Conservation (phyloP, 169 alveolate species). For the Plasmodium vivax region DNA sequence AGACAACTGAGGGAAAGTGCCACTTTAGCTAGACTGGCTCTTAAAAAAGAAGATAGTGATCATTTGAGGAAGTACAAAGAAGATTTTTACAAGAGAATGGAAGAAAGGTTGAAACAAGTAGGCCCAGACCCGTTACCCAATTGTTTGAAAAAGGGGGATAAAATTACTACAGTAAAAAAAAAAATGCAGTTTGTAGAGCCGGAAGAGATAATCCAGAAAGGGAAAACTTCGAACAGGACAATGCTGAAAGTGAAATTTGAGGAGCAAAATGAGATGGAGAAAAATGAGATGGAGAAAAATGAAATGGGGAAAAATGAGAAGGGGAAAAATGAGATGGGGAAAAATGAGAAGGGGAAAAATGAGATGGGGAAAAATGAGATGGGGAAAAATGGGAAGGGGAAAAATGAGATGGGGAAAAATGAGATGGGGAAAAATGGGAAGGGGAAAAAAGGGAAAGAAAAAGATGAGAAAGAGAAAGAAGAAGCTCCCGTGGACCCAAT, state of each 20-base stretch:
- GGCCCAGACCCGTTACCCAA: not conserved
- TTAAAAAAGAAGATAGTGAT: not conserved
- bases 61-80: not conserved
- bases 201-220: not conserved
- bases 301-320: no score
- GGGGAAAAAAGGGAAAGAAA: no score
- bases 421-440: no score
- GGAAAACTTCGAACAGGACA: not conserved
- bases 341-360: not conserved
- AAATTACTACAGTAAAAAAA: not conserved
- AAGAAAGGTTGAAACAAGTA: not conserved
- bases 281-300: no score
- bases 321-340: no score
- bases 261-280: no score
- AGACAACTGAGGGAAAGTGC: not conserved
- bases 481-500: no score
- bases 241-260: no score
- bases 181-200: not conserved
- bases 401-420: no score
- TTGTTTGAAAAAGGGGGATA: not conserved
- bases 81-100: not conserved
- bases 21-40: not conserved
- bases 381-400: no score
- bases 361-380: not conserved
- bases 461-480: no score